Conservation (phyloP, 1,284 basidiomycete species). For the Grifola frondosa region DNA sequence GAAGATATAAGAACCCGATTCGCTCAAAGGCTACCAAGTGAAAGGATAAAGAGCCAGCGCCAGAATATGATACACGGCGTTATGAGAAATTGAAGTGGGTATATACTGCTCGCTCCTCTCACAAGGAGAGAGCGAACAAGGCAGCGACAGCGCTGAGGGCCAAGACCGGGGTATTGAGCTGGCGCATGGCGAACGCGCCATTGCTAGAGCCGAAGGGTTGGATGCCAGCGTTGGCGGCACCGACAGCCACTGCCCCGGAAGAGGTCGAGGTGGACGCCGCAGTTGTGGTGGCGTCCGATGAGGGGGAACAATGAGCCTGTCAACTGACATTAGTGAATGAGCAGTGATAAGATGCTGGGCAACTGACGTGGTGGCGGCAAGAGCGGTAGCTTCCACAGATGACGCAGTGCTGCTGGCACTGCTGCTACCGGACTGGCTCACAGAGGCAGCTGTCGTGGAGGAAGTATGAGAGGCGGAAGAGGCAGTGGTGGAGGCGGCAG, state of each 20-base stretch:
- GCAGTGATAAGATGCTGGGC: constrained; percentile 4
- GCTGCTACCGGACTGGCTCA: too few relatives aligned
- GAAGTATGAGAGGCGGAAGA: constrained; percentile 12
- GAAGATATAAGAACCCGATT: not conserved
- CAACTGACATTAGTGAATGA: not conserved
- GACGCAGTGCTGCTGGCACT: too few relatives aligned
- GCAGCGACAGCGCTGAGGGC: constrained; percentile 30
- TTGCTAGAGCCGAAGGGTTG: constrained; percentile 19
- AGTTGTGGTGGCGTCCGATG: constrained; percentile 18
- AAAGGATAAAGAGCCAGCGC: constrained; percentile 6
- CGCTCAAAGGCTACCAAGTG: not conserved
- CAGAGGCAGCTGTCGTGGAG: constrained; percentile 13
- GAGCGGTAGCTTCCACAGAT: constrained; percentile 12
- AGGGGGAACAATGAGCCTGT: constrained; percentile 19
- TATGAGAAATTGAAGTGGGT: constrained; percentile 8
- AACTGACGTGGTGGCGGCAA: constrained; percentile 24
- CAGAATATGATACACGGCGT: constrained; percentile 7
- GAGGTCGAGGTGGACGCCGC: constrained; percentile 17
- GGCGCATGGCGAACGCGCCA: constrained; percentile 28
- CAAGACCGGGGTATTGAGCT: constrained; percentile 25
- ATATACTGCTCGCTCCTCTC: constrained; percentile 1
- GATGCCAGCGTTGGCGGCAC: constrained; percentile 55
- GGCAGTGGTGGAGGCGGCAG: constrained; percentile 5
- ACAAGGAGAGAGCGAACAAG: constrained; percentile 28
- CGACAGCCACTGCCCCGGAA: constrained; percentile 35